Evolutionary conservation across 352 stramenopile species (phyloP).

Genomic region (Peronospora farinosa): DNA sequence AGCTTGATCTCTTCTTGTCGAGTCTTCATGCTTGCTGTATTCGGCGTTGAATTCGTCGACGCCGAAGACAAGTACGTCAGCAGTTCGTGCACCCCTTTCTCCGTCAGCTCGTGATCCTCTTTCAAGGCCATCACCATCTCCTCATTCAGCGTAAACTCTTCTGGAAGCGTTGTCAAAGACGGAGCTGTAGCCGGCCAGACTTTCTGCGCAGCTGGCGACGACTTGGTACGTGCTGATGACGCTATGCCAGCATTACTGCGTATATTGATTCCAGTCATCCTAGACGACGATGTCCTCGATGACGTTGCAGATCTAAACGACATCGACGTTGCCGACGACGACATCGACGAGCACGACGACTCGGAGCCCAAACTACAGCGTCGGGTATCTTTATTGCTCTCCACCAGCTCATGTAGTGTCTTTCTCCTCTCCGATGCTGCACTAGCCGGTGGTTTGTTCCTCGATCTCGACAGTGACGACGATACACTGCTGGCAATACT

Average conservation of each 20-base stretch:
- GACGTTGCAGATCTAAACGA: conserved; percentile 30
- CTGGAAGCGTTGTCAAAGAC: conserved; percentile 22
- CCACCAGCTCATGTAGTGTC: conserved; percentile 39
- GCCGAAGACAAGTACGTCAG: conserved; percentile 35
- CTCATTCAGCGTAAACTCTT: conserved; percentile 43
- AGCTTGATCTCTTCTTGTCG: conserved; percentile 50
- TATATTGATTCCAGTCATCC: conserved; percentile 1
- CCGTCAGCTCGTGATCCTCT: conserved; percentile 56
- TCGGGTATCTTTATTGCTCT: conserved; percentile 34
- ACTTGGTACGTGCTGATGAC: conserved; percentile 15
- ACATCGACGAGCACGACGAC: conserved; percentile 46
- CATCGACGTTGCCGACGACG: conserved; percentile 33
- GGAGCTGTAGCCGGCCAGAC: conserved; percentile 33
- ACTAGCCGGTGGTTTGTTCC: conserved; percentile 16
- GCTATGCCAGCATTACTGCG: conserved; percentile 5
- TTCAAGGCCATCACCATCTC: conserved; percentile 50
- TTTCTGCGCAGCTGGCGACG: conserved; percentile 23
- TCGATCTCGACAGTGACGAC: conserved; percentile 16
- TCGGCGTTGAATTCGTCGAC: conserved; percentile 25
- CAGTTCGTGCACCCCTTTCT: conserved; percentile 57
- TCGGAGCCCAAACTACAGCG: conserved; percentile 46
- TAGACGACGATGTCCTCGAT: conserved; percentile 22
- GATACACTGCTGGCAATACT: conserved; percentile 25
- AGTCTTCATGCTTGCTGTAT: conserved; percentile 36
- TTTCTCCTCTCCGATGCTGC: conserved; percentile 23